phyloP scores from a whole-genome alignment of 73 alveolate species.

The Durusdinium trenchii region DNA sequence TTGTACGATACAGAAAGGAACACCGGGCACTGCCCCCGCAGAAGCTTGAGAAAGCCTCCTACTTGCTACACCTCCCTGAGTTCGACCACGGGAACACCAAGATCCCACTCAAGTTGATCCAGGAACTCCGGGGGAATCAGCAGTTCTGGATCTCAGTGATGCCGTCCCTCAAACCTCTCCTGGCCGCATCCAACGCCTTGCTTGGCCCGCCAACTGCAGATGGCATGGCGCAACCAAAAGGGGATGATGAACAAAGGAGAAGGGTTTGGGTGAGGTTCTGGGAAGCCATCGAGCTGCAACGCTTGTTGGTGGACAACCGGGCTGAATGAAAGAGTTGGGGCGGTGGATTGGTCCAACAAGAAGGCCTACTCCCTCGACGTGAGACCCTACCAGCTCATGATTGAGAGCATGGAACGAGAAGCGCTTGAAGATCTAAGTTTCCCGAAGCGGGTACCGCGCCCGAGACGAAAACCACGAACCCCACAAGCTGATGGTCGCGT shows the following conservation, averaged over 20 bases:
- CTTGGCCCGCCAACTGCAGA: neutral
- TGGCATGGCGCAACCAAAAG: neutral
- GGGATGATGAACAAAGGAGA: neutral
- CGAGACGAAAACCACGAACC: neutral
- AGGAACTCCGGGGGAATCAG: neutral
- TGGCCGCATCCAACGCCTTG: neutral
- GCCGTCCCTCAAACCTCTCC: neutral
- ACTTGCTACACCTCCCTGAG: neutral
- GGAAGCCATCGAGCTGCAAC: neutral
- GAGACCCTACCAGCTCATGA: neutral
- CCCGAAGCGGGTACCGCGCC: too few species aligned
- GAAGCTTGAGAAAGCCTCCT: neutral
- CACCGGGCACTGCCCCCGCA: neutral
- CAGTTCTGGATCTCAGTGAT: neutral
- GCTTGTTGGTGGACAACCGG: neutral
- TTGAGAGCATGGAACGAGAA: too few species aligned
- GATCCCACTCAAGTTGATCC: neutral
- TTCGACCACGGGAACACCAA: neutral
- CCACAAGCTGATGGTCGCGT: neutral
- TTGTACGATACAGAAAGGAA: too few species aligned
- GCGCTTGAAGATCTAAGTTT: slow-evolving; percentile 1
- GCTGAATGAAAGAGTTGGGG: neutral
- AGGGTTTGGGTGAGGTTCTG: neutral
- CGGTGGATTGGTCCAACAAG: slow-evolving; percentile 37
- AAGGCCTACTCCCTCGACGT: neutral